phyloP scores from a whole-genome alignment of 768 basidiomycete species.

The Exidia glandulosa region DNA sequence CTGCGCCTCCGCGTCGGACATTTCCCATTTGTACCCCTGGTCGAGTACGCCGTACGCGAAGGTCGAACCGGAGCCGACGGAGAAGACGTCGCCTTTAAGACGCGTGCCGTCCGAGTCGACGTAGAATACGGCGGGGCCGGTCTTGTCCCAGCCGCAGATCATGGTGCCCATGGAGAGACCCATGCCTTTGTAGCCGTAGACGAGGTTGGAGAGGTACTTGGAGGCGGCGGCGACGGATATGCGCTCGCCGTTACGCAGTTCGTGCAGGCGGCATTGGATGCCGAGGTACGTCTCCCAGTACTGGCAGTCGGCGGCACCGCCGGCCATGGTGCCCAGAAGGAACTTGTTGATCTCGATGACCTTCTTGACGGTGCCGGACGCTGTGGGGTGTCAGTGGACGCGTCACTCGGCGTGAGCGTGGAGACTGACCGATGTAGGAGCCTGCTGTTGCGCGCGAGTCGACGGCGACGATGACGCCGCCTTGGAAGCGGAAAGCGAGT shows the following conservation, averaged over 20 bases:
- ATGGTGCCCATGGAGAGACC: conserved; percentile 99
- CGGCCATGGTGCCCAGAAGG: conserved; percentile 98
- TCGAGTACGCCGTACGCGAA: conserved; percentile 99
- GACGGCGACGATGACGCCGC: conserved; percentile 98
- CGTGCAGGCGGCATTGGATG: conserved; percentile 93
- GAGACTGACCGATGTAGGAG: conserved; percentile 77
- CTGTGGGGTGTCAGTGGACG: conserved; percentile 27
- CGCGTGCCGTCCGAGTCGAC: conserved; percentile 96
- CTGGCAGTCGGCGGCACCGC: conserved; percentile 94
- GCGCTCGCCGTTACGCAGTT: conserved; percentile 89
- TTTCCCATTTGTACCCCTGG: conserved; percentile 89
- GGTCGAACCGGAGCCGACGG: conserved; percentile 95
- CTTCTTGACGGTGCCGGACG: conserved; percentile 96
- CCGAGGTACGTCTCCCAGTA: conserved; percentile 99
- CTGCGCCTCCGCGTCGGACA: conserved; percentile 86
- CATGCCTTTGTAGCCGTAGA: conserved; percentile 98
- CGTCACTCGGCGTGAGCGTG: not conserved
- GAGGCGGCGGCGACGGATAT: conserved; percentile 99
- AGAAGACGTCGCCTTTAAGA: conserved; percentile 94
- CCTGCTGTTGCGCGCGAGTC: conserved; percentile 97
- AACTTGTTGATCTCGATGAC: conserved; percentile 99
- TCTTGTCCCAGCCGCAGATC: conserved; percentile 99
- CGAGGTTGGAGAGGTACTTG: conserved; percentile 94
- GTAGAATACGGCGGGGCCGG: conserved; percentile 93
- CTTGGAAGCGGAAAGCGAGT: conserved; percentile 90